Percentiles rank a stretch among this genome's conserved stretches.
Evolutionary conservation across 2,329 filamentous ascomycete species (phyloP).

Genomic region (Colletotrichum cordylinicola): DNA sequence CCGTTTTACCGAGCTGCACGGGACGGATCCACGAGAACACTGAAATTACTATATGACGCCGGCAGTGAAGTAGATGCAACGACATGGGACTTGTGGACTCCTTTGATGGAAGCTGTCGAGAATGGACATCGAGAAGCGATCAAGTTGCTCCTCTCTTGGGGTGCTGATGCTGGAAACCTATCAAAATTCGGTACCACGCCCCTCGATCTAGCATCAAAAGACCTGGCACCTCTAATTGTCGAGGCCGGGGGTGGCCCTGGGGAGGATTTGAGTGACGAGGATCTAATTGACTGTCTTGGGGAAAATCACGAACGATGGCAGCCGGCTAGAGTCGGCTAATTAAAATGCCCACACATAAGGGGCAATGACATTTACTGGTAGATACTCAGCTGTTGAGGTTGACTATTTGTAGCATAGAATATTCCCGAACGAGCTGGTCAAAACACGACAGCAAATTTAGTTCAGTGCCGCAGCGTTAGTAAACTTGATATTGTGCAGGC

Average conservation of each 20-base stretch:
- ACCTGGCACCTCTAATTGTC: background rate
- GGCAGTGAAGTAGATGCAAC: background rate
- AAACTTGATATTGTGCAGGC: background rate
- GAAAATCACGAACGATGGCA: background rate
- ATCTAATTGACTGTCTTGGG: background rate
- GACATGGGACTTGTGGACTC: slow-evolving; percentile 26
- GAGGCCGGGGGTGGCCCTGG: background rate
- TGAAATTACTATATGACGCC: fast-evolving
- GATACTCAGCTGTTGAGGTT: fast-evolving
- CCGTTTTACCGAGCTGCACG: background rate
- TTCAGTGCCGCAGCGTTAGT: background rate
- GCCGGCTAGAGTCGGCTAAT: background rate
- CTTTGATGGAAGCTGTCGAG: background rate
- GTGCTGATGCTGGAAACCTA: background rate
- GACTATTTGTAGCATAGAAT: fast-evolving
- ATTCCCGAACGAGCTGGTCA: fast-evolving
- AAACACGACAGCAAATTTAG: fast-evolving
- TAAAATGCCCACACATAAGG: too few relatives aligned
- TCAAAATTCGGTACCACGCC: fast-evolving
- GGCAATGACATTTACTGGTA: background rate
- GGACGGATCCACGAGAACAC: fast-evolving
- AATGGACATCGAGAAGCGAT: background rate
- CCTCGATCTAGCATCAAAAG: fast-evolving
- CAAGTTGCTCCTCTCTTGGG: background rate
- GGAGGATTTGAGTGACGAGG: background rate